These are phyloP conservation scores for Carex cristatella DNA, from an alignment of 176 grass and related monocot genomes.

Conservation along the genomic window DNA sequence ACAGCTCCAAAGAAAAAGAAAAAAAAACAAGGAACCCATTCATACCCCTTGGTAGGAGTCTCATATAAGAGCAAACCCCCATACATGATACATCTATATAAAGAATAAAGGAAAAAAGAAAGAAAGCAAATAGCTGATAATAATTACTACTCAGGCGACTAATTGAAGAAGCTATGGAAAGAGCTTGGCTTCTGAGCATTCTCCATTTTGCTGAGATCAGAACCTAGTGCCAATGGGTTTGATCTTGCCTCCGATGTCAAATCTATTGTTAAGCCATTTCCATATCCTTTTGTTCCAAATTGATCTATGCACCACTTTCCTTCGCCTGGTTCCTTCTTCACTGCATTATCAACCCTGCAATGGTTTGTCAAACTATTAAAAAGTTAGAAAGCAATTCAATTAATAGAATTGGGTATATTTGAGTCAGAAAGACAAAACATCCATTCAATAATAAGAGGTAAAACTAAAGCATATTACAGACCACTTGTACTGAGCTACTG, in stretches of 20 bases:
- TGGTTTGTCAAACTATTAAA: not conserved
- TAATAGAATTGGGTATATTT: not conserved
- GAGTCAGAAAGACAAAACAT: not conserved
- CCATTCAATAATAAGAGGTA: not conserved
- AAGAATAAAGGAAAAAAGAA: not conserved
- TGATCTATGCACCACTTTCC: conserved; percentile 5
- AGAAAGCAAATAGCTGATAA: conserved; percentile 4
- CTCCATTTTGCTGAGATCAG: conserved; percentile 29
- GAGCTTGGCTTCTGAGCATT: conserved; percentile 14
- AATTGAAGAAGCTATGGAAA: conserved; percentile 37
- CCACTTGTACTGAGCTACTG: not conserved
- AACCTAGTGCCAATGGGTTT: conserved; percentile 16
- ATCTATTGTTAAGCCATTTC: conserved; percentile 11
- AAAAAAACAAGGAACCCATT: not conserved
- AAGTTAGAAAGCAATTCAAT: not conserved
- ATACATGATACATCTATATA: not conserved
- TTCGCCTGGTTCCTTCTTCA: conserved; percentile 24
- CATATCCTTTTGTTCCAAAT: not conserved
- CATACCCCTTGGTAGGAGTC: not conserved
- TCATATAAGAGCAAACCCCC: not conserved
- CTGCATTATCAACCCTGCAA: not conserved
- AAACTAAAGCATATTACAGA: not conserved
- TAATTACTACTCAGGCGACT: not conserved
- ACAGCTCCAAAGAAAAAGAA: not conserved
- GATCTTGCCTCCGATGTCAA: conserved; percentile 15